Base-by-base conservation (phyloP, 192 early-diverging fungal genomes). In the Gryganskiella cystojenkinii region DNA sequence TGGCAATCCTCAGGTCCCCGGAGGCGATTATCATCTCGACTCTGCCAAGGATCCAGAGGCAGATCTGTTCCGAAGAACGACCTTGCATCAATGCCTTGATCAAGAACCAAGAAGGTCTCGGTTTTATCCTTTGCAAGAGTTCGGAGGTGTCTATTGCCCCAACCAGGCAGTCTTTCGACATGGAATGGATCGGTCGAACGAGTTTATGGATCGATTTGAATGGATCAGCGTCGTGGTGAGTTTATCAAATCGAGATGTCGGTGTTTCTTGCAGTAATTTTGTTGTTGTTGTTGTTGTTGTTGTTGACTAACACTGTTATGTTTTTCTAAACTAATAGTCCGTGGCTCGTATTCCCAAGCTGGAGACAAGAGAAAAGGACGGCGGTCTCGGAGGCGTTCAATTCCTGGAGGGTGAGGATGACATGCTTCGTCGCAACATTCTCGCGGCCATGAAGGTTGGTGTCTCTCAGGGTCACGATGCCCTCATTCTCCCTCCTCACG, bases 11-110 rank as follows among this genome's bases (percentile, higher is more conserved):
- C 20, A 37, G 2, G 49, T 78, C 5, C 74, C 74, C 37, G 74
- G 74, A 53, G 74, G 74, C 59, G 74, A 78, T 28, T 78, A 78
- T 17, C 74, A 83, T 40, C 58, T 70, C 7, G 54, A 75, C 56
- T 53, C 61, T 24, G 72, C 64, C 1, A 66, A 45, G 4, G 64
- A 73, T 33, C 65, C 61, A 19, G 82, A 83, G 56, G 82, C 80
- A n/a, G 80, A 83, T 31, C 63, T 83, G 28, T 83, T 83, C 30
- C 79, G 82, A 30, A 61, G 82, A 24, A 83, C 79, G 5, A 83
- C 80, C 6, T 19, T 83, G 27, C 70, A 71, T 44, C 82, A 81
- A 34, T 78, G 74, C 42, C 31, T 78, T 19, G 80, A 83, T 56
- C 82, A 83, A 40, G 82, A 81, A 33, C 72, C 72, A 22, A 60